A percentile compares a stretch with the other conserved stretches of the same genome.
Conservation (phyloP, 106 monocot genomes). For the Platanthera guangdongensis region DNA sequence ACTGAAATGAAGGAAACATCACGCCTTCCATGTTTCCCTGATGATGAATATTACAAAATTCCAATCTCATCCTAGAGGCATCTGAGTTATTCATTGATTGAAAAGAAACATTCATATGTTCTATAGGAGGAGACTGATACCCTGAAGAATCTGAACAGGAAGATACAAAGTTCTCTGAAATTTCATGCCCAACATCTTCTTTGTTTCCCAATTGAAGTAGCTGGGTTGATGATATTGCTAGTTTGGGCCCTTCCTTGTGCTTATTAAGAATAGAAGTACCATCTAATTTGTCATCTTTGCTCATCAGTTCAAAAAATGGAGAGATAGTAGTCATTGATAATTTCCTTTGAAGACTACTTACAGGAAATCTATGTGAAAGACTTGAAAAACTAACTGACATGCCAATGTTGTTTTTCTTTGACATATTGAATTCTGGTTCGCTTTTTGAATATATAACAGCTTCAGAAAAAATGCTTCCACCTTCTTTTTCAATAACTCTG, state of each 20-base stretch:
- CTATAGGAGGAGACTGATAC: conserved; percentile 71
- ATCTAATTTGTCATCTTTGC: conserved; percentile 15
- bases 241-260: conserved; percentile 10
- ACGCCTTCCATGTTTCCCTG: conserved; percentile 40
- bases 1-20: conserved; percentile 74
- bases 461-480: background rate
- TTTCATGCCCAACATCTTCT: conserved; percentile 19
- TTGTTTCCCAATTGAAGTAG: conserved; percentile 8
- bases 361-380: conserved; percentile 55
- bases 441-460: conserved; percentile 11
- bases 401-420: conserved; percentile 10
- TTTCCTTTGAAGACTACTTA: conserved; percentile 48
- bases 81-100: conserved; percentile 48
- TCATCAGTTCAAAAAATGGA: conserved; percentile 16
- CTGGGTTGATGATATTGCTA: conserved; percentile 8
- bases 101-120: conserved; percentile 88
- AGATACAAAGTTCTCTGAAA: conserved; percentile 17
- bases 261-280: conserved; percentile 16
- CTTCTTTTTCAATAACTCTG: conserved; percentile 1
- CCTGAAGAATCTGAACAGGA: conserved; percentile 20
- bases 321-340: conserved; percentile 11
- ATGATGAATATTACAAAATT: conserved; percentile 43
- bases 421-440: conserved; percentile 9
- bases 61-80: conserved; percentile 41
- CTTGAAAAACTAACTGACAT: conserved; percentile 54